A percentile compares a stretch with the other conserved stretches of the same genome.
Evolutionary conservation across 163 green algal genomes (phyloP).

Genomic region (Chlamydomonas reinhardtii): DNA sequence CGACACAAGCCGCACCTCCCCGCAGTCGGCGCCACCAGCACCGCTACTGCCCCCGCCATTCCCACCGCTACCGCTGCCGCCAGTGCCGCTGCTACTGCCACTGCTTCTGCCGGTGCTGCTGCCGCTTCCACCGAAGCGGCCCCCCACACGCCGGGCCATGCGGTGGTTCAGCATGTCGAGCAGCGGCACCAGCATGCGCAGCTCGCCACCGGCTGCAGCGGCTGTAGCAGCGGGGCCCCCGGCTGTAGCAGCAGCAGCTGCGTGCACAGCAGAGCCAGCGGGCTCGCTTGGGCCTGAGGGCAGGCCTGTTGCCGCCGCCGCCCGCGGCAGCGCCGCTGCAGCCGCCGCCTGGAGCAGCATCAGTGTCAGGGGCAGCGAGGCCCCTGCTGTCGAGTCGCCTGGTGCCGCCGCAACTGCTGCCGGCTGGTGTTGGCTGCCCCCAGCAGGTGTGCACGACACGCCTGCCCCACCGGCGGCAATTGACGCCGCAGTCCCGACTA

Average conservation of each 20-base stretch:
- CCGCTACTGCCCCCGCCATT: too few species aligned
- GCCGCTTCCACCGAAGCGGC: too few species aligned
- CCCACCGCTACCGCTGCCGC: not conserved
- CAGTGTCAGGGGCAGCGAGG: too few species aligned
- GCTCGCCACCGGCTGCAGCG: not conserved
- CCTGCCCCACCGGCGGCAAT: too few species aligned
- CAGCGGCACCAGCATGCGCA: constrained; percentile 32
- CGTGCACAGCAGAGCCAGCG: not conserved
- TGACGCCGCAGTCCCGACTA: too few species aligned
- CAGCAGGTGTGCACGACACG: too few species aligned
- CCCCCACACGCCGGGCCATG: not conserved
- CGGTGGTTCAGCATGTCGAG: constrained; percentile 30
- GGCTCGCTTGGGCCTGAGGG: too few species aligned
- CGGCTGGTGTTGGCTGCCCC: too few species aligned
- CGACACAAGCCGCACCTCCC: not conserved
- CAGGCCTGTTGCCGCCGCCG: not conserved
- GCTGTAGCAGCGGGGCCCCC: not conserved
- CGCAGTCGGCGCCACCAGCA: not conserved
- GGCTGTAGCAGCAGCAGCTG: not conserved
- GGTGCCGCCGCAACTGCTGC: too few species aligned
- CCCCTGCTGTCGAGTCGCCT: too few species aligned
- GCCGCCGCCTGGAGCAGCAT: not conserved
- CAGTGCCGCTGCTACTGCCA: not conserved
- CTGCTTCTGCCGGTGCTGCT: too few species aligned
- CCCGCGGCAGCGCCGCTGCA: too few species aligned